phyloP scores from a whole-genome alignment of 495 filamentous ascomycete species.

The Talaromyces borbonicus region DNA sequence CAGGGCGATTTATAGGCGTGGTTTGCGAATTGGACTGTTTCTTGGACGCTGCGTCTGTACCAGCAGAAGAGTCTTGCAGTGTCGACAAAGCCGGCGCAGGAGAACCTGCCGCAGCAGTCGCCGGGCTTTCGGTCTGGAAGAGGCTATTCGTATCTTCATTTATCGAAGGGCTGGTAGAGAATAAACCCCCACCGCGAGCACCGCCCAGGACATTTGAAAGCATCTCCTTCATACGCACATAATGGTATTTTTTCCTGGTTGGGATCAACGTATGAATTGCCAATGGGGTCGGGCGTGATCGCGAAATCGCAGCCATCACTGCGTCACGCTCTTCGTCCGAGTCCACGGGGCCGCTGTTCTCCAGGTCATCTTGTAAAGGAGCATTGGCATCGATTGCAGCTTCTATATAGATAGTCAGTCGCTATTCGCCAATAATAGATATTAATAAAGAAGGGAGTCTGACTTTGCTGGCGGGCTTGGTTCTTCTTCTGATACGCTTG shows the following conservation, averaged over 20 bases:
- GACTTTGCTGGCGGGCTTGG: slow-evolving; percentile 91
- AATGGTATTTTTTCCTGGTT: slow-evolving; percentile 64
- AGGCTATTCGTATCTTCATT: slow-evolving; percentile 5
- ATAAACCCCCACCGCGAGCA: slow-evolving; percentile 34
- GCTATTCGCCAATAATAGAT: not conserved
- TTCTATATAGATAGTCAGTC: slow-evolving; percentile 40
- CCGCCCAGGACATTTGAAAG: slow-evolving; percentile 61
- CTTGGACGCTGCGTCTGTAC: slow-evolving; percentile 10
- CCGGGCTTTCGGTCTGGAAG: slow-evolving; percentile 4
- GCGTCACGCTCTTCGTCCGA: slow-evolving; percentile 85
- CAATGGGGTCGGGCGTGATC: slow-evolving; percentile 65
- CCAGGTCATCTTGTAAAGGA: slow-evolving; percentile 74
- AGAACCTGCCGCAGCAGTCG: not conserved
- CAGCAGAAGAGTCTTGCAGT: slow-evolving; percentile 12
- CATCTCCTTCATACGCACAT: slow-evolving; percentile 82
- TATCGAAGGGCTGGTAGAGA: slow-evolving; percentile 30
- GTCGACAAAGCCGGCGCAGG: not conserved
- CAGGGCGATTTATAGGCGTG: not conserved
- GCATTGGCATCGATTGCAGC: slow-evolving; percentile 90
- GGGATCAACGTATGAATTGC: slow-evolving; percentile 55
- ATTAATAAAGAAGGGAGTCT: not conserved
- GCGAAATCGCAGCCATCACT: slow-evolving; percentile 74
- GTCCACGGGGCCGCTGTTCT: slow-evolving; percentile 70
- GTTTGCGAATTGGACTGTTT: slow-evolving; percentile 16
- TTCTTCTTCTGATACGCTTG: slow-evolving; percentile 98